Percentiles rank a stretch among this genome's conserved stretches.
These are phyloP conservation scores for Paraphaeosphaeria minitans DNA, from an alignment of 2,329 filamentous ascomycete species.

Conservation along the genomic window DNA sequence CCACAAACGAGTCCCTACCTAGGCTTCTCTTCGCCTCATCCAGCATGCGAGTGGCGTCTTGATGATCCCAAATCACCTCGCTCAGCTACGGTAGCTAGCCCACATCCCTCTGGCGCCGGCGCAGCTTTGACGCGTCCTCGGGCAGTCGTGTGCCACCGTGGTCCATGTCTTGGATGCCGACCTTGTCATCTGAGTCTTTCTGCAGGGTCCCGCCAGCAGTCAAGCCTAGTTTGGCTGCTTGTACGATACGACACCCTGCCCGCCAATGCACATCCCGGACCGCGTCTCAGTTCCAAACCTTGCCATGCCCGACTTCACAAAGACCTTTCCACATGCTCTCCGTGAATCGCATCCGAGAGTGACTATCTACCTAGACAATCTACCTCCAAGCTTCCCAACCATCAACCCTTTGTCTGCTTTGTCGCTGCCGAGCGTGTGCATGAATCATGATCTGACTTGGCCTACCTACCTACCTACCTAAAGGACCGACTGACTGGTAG, in stretches of 20 bases:
- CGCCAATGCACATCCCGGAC: conserved; percentile 3
- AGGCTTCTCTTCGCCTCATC: neutral
- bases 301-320: neutral
- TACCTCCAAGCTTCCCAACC: neutral
- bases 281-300: neutral
- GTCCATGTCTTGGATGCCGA: conserved; percentile 38
- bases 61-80: conserved; percentile 3
- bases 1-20: neutral
- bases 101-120: conserved; percentile 17
- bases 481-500: conserved; percentile 19
- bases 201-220: conserved; percentile 34
- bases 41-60: neutral
- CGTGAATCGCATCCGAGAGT: neutral
- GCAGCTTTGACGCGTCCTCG: conserved; percentile 30
- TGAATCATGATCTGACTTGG: conserved; percentile 9
- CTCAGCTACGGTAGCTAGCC: conserved; percentile 4
- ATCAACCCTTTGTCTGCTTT: neutral
- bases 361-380: neutral
- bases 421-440: conserved; percentile 7
- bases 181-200: conserved; percentile 40
- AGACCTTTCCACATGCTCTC: neutral
- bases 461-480: too few relatives aligned
- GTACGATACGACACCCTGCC: conserved; percentile 2
- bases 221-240: conserved; percentile 20
- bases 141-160: conserved; percentile 35